Evolutionary conservation across 352 stramenopile species (phyloP).

Genomic region (Globisporangium orthogonon): DNA sequence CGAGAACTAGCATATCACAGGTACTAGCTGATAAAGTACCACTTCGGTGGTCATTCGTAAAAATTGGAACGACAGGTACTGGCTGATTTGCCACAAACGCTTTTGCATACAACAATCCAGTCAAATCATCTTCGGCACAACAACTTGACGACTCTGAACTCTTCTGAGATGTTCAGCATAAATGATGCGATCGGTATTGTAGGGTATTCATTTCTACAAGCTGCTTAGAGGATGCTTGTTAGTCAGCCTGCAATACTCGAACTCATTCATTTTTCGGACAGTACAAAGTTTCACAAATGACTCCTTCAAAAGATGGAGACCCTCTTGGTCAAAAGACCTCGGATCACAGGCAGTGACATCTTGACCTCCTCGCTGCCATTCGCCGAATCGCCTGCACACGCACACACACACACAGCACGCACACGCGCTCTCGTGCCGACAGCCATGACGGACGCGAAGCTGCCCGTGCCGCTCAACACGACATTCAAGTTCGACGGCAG

Average conservation of each 20-base stretch:
- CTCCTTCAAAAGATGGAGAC: background rate
- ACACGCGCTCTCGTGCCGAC: background rate
- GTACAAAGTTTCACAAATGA: background rate
- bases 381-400: background rate
- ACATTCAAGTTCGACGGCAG: constrained; percentile 11
- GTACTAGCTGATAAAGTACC: too few relatives aligned
- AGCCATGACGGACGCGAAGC: constrained; percentile 3
- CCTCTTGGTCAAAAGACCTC: background rate
- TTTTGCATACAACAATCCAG: background rate
- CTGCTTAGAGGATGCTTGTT: background rate
- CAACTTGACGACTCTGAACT: background rate
- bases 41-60: too few relatives aligned
- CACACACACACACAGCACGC: background rate
- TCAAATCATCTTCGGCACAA: background rate
- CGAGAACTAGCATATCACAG: too few relatives aligned
- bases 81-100: background rate
- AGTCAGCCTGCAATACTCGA: background rate
- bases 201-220: background rate
- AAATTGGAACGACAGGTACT: background rate
- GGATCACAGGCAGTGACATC: background rate
- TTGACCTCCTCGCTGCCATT: background rate
- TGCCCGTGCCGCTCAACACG: constrained; percentile 8
- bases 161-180: background rate
- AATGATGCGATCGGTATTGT: background rate
- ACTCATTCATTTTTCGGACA: background rate